Conservation (phyloP, 306 rosid species). For the Vigna reflexopilosa region DNA sequence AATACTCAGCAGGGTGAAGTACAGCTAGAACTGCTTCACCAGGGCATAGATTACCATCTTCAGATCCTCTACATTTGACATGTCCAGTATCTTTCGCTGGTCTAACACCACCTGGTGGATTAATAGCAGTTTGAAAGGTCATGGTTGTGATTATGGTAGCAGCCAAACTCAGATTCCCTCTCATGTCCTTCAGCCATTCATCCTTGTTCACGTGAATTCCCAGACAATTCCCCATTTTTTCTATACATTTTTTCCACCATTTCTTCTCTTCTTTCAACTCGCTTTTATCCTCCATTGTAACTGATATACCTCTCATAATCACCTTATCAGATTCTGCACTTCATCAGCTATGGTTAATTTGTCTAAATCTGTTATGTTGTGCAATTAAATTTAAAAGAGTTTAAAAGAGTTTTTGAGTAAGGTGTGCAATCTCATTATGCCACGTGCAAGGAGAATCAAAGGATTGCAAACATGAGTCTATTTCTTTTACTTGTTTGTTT, state of each 20-base stretch:
- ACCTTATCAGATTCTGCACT: too few species aligned
- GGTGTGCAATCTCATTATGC: too few species aligned
- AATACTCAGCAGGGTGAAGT: too few species aligned
- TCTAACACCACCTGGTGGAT: constrained; percentile 22
- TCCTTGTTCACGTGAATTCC: background rate
- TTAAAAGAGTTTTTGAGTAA: too few species aligned
- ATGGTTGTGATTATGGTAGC: constrained; percentile 14
- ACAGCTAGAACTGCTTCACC: constrained; percentile 12
- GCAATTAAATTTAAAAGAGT: too few species aligned
- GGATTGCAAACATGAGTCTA: too few species aligned
- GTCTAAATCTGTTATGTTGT: too few species aligned
- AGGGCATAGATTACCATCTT: background rate
- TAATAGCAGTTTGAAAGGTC: constrained; percentile 17
- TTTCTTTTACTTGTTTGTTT: too few species aligned
- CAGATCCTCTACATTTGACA: too few species aligned
- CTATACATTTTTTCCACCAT: background rate
- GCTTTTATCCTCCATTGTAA: background rate
- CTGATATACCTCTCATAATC: too few species aligned
- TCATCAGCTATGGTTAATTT: too few species aligned
- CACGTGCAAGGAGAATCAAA: too few species aligned
- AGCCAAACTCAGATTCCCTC: background rate
- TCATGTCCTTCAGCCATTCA: constrained; percentile 33
- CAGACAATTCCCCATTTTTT: background rate
- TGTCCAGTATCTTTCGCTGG: background rate
- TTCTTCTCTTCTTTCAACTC: background rate